Base-by-base conservation (phyloP, 2,329 filamentous ascomycete genomes). In the Fusarium solani-melongenae region DNA sequence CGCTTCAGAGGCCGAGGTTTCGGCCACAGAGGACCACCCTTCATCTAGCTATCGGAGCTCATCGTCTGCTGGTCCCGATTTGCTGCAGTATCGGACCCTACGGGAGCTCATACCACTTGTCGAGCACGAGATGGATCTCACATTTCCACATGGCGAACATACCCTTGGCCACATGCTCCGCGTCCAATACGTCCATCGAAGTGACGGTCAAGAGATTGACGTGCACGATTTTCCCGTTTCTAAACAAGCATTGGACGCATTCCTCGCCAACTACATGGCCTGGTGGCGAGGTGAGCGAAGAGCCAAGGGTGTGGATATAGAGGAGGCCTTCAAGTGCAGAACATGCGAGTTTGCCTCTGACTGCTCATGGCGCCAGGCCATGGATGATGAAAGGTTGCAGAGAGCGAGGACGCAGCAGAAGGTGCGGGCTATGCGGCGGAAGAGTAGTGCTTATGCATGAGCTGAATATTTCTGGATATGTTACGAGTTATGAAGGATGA, bases 241-340 rank as follows among this genome's bases (percentile, higher is more conserved):
- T 64, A 84, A 88, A 0, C 81, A 85, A 1, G 86, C 86, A 4
- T 84, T 98, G 49, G 87, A 92, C 12, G 82, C 81, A 2, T 97
- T 97, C 79, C 80, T 98, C 4, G 79, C 83, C 0, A 87, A 90
- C 4, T 92, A 93, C 72, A 90, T 98, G 88, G 81, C 87, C n/a
- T 98, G 94, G 94, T 98, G 96, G 96, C 90, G 89, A 34, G 96
- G 95, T 1, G 86, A 92, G 76, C 86, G 95, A 17, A 83, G 88
- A 58, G 90, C 95, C 0, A 86, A 87, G 9, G 96, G 96, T 0
- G 95, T 98, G 4, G 87, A 90, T 8, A 88, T 97, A 8, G 92
- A 95, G 77, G 95, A 98, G 76, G 93, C 94, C 0, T 97, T 92
- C 83, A 98, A 98, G 81, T 98, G 96, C 80, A 85, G 90, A 22